Base-by-base conservation (phyloP, 2,329 filamentous ascomycete genomes). In the Trichoderma aggressivum region DNA sequence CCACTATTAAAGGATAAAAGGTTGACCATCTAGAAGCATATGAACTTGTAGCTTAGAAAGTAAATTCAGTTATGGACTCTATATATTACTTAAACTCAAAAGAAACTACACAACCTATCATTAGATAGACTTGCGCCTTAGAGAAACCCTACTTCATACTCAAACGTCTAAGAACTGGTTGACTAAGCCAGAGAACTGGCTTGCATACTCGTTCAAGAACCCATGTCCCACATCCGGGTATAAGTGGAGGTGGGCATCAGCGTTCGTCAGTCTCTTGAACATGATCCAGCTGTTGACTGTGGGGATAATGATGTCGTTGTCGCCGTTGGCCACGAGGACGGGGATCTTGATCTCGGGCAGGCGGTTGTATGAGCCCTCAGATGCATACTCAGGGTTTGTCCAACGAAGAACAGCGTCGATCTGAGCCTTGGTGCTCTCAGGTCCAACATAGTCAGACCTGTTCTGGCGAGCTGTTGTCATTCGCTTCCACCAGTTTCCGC, bases 281-380 rank as follows among this genome's bases (percentile, higher is more conserved):
- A 64, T 65, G 7, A 70, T 47, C 67, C 68, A 70, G 59, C 68
- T 70, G 43, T 65, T 65, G 68, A 39, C 34, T 12, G 47, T 70
- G 32, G 47, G 68, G 10, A 70, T 11, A 6, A 70, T n/a, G n/a
- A 70, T 70, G 34, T 65, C 68, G 16, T 64, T 56, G 39, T 56
- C 60, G 47, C 68, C 68, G 21, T 70, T 65, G 21, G 32, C 60
- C 18, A 65, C 30, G 47, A 70, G 47, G 24, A 58, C 60, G 12
- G 68, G 47, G n/a, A 58, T 32, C 10, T 43, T 66, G n/a, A 70
- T 70, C 50, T 70, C 68, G 6, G n/a, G 8, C 1, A 66, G 11
- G 5, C 60, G 50, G 32, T 58, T 36, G 7, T 70, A 58, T 4
- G 24, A 43, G 10, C 63, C 32, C 21, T 58, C 50, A 43, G 63